These are phyloP conservation scores for Podospora sp. DNA, from an alignment of 495 filamentous ascomycete genomes.

Conservation along the genomic window DNA sequence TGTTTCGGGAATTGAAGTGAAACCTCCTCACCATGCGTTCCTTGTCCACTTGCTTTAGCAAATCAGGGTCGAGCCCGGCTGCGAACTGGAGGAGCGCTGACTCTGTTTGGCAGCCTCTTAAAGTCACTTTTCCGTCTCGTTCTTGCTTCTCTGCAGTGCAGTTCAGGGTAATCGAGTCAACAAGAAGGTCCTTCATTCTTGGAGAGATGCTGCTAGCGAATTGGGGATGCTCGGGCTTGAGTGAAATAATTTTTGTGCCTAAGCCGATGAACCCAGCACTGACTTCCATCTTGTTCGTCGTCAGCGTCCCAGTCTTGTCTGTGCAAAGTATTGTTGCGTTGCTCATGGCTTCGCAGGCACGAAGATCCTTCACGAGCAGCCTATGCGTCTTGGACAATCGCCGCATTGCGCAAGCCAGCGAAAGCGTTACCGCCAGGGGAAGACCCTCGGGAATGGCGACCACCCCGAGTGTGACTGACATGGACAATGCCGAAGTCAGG, in stretches of 20 bases:
- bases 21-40: conserved; percentile 61
- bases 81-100: background rate
- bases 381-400: conserved; percentile 83
- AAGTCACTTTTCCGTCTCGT: background rate
- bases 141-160: background rate
- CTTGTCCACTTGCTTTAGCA: conserved; percentile 51
- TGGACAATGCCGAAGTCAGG: conserved; percentile 50
- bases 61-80: background rate
- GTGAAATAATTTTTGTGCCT: too few relatives aligned
- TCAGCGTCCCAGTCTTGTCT: conserved; percentile 84
- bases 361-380: conserved; percentile 67
- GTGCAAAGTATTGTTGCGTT: conserved; percentile 85
- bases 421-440: conserved; percentile 78
- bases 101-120: background rate
- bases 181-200: background rate
- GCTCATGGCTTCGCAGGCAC: conserved; percentile 85
- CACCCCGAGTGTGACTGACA: conserved; percentile 76
- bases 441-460: conserved; percentile 84
- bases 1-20: conserved; percentile 69
- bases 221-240: background rate
- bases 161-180: background rate
- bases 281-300: conserved; percentile 75
- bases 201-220: background rate
- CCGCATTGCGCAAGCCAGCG: conserved; percentile 78
- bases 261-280: conserved; percentile 70